Evolutionary conservation across 495 filamentous ascomycete species (phyloP).

Genomic region (Penicilliopsis zonata): DNA sequence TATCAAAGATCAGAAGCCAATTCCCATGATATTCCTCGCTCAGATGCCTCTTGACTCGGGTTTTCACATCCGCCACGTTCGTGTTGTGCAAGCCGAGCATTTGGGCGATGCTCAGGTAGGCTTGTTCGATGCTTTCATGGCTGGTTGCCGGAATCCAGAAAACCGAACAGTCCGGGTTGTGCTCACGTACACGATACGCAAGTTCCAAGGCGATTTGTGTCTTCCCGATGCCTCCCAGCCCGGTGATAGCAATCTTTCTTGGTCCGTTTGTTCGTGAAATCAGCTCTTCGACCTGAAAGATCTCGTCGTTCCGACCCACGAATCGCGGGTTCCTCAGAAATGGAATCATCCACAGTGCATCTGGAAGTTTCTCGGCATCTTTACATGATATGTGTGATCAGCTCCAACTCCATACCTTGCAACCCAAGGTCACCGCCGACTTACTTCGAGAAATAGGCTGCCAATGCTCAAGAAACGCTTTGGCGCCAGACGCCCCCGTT

Average conservation of each 20-base stretch:
- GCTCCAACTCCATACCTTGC: not conserved
- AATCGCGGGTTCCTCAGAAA: slow-evolving; percentile 15
- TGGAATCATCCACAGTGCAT: slow-evolving; percentile 8
- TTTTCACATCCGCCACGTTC: slow-evolving; percentile 13
- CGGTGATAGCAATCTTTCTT: slow-evolving; percentile 18
- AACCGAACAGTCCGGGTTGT: slow-evolving; percentile 27
- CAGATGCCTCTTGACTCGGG: slow-evolving; percentile 16
- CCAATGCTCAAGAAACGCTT: too few species aligned
- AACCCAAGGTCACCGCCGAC: not conserved
- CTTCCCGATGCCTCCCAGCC: slow-evolving; percentile 39
- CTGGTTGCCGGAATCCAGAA: slow-evolving; percentile 39
- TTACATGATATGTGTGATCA: not conserved
- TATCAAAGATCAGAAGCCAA: slow-evolving; percentile 32
- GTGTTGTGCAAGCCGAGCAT: slow-evolving; percentile 9
- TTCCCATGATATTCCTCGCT: slow-evolving; percentile 9
- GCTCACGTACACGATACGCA: slow-evolving; percentile 26
- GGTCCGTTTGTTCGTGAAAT: not conserved
- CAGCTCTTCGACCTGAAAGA: slow-evolving; percentile 8
- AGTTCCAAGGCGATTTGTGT: slow-evolving; percentile 39
- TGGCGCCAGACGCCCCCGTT: slow-evolving; percentile 10
- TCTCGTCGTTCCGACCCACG: slow-evolving; percentile 11
- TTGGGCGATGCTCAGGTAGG: slow-evolving; percentile 26
- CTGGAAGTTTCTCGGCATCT: not conserved
- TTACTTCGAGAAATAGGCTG: too few species aligned
- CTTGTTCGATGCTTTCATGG: slow-evolving; percentile 27